Evolutionary conservation across 352 stramenopile species (phyloP).

Genomic region (Chrysophaeum taylorii): DNA sequence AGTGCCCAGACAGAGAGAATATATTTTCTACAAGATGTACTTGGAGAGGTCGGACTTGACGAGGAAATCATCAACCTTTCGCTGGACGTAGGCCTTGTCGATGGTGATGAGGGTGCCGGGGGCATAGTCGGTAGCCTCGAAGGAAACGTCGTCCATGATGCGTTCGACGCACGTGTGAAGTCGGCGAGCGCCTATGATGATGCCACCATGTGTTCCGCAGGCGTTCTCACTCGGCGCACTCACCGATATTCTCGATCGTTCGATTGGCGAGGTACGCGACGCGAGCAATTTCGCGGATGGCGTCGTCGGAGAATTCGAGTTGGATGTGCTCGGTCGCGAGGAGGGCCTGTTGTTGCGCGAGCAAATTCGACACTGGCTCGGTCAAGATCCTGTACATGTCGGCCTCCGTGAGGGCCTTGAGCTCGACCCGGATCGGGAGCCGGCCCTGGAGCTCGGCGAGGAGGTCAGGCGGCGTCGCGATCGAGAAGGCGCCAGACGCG

Average conservation of each 20-base stretch:
- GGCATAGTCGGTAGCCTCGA: slow-evolving; percentile 80
- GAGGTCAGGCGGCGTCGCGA: slow-evolving; percentile 92
- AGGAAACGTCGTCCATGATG: slow-evolving; percentile 97
- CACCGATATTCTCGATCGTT: slow-evolving; percentile 74
- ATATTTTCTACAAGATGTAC: slow-evolving; percentile 98
- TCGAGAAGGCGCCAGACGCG: slow-evolving; percentile 90
- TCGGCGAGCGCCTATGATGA: slow-evolving; percentile 86
- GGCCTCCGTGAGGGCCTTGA: slow-evolving; percentile 94
- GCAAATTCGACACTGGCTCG: slow-evolving; percentile 95
- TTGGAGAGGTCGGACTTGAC: slow-evolving; percentile 90
- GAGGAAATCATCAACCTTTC: slow-evolving; percentile 81
- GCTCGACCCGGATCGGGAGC: slow-evolving; percentile 94
- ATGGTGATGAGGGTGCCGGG: slow-evolving; percentile 64
- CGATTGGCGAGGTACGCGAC: slow-evolving; percentile 87
- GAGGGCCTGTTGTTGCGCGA: slow-evolving; percentile 93
- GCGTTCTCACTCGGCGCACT: too few species aligned
- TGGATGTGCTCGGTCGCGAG: slow-evolving; percentile 90
- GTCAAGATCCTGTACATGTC: slow-evolving; percentile 98
- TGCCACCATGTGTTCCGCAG: too few species aligned
- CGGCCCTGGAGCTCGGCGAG: slow-evolving; percentile 93
- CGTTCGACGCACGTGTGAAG: slow-evolving; percentile 95
- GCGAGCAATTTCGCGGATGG: slow-evolving; percentile 89
- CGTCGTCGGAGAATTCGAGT: slow-evolving; percentile 89
- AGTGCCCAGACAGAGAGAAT: too few species aligned
- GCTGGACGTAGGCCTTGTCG: slow-evolving; percentile 81